A percentile compares a stretch with the other conserved stretches of the same genome.
Conservation (phyloP, 1,284 basidiomycete species). For the Rhizopogon hawkerae region DNA sequence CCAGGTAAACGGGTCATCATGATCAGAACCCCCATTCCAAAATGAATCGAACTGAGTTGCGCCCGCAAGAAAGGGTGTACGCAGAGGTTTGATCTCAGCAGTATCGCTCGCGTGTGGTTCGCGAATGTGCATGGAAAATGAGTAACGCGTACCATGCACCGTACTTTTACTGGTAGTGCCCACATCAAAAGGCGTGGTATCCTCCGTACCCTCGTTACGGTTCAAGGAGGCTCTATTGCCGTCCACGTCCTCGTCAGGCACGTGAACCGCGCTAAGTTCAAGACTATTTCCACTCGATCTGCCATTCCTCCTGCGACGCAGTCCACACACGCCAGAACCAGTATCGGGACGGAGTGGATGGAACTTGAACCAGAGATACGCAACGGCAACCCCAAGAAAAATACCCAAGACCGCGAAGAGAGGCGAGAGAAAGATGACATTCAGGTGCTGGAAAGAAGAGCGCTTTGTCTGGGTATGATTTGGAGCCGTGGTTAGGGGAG, state of each 20-base stretch:
- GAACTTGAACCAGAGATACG: constrained; percentile 18
- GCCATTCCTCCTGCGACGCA: neutral
- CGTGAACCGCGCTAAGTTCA: constrained; percentile 33
- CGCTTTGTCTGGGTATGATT: constrained; percentile 16
- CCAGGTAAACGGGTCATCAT: constrained; percentile 19
- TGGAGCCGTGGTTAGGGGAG: constrained; percentile 25
- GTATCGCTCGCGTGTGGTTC: constrained; percentile 10
- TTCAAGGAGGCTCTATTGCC: neutral
- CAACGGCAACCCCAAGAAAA: constrained; percentile 26
- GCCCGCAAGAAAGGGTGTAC: constrained; percentile 3
- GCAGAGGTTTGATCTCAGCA: neutral
- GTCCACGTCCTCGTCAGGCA: constrained; percentile 11
- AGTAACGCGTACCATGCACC: constrained; percentile 24
- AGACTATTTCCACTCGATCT: too few species aligned
- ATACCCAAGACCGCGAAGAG: constrained; percentile 33
- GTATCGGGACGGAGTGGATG: constrained; percentile 1
- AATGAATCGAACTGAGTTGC: constrained; percentile 19
- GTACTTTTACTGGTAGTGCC: constrained; percentile 30
- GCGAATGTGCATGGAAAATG: constrained; percentile 7
- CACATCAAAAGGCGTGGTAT: constrained; percentile 14
- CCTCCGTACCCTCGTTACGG: constrained; percentile 17
- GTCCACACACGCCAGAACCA: neutral
- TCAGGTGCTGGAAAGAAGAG: constrained; percentile 19
- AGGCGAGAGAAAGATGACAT: constrained; percentile 33
- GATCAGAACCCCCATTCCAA: constrained; percentile 23